Base-by-base conservation (phyloP, 305 asterid species). In the Fraxinus albicans region DNA sequence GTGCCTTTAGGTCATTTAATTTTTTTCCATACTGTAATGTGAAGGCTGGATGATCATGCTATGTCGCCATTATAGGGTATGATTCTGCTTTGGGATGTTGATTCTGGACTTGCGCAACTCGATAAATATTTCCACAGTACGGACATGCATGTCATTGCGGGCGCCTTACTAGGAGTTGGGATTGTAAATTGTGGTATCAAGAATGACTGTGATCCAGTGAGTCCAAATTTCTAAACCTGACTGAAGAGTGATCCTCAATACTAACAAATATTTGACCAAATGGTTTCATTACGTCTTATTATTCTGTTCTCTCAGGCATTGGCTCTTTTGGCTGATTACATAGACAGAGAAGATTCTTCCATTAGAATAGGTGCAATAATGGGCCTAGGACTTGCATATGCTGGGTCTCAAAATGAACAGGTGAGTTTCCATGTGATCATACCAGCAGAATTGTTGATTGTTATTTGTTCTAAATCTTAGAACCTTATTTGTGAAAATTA, bases 311-410 rank as follows among this genome's bases (percentile, higher is more conserved):
- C 73, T 69, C 91, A 96, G 99, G 98, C 99, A 36, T 83, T 94
- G 88, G 98, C 99, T 63, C 95, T 97, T 84, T 86, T 97, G 77
- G 91, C 93, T 0, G 99, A 95, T 12, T 94, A 93, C 84, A 86
- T 94, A 3, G 96, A 93, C 86, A 94, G 88, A 80, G 98, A 97
- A 69, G 99, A 94, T 84, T 74, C 97, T 58, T 90, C 94, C 19
- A 88, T 88, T 81, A 92, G 94, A 87, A 97, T 97, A 78, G 99
- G 99, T 82, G 99, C 99, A 74, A 95, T 97, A 85, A 95, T 95
- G 96, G 99, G 99, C 78, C 90, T 97, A 78, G 99, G 98, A 50
- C 96, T 97, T 87, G 99, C 99, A 81, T 95, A 97, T 88, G 99
- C 99, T 8, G 99, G 99, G 77, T 82, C 99, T 77, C 98, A 93